These are phyloP conservation scores for Solanum etuberosum DNA, from an alignment of 257 asterid genomes.

Conservation along the genomic window DNA sequence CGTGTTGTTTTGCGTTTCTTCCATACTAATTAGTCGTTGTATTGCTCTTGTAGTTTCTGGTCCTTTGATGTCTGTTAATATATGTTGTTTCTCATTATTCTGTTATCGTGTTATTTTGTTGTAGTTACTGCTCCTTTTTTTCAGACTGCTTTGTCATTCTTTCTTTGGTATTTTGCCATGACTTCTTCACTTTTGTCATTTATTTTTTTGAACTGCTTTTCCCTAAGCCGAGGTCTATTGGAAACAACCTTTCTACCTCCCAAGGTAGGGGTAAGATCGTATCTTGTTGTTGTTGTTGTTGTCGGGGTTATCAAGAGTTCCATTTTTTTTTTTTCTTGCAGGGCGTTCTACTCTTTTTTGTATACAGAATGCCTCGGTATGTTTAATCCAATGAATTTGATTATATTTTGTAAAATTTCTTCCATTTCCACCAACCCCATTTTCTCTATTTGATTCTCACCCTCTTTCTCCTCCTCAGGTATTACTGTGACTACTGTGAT, in stretches of 20 bases:
- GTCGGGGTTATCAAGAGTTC: neutral
- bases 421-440: neutral
- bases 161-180: neutral
- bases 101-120: neutral
- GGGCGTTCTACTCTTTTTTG: neutral
- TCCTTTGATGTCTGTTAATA: neutral
- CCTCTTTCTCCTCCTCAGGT: neutral
- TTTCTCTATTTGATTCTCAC: neutral
- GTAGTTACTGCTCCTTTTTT: neutral
- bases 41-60: neutral
- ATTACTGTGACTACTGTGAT: conserved; percentile 19
- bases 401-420: neutral
- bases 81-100: neutral
- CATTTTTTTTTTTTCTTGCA: neutral
- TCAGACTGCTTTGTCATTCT: neutral
- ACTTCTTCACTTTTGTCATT: neutral
- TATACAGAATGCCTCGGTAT: conserved; percentile 7
- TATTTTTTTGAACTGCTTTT: neutral
- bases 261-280: neutral
- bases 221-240: neutral
- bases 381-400: neutral
- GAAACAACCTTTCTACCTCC: neutral
- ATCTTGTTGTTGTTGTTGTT: neutral
- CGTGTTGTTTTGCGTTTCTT: neutral
- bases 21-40: neutral